phyloP scores from a whole-genome alignment of 768 basidiomycete species.

The Lanmaoa rubissima region DNA sequence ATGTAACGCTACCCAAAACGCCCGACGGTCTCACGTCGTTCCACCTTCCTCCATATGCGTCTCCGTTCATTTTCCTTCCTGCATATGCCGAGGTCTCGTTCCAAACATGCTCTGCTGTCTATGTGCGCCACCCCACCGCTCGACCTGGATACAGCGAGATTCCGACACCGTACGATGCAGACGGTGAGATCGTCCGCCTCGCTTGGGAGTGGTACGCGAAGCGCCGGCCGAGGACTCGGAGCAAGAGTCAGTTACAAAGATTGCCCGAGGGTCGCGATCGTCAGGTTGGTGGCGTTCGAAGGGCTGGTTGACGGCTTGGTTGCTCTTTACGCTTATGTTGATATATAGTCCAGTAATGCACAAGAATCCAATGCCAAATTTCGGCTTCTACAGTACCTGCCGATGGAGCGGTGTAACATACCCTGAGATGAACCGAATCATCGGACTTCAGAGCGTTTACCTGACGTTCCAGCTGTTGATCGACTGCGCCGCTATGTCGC shows the following conservation, averaged over 20 bases:
- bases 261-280: slow-evolving; percentile 64
- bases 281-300: slow-evolving; percentile 24
- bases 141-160: slow-evolving; percentile 96
- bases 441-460: not conserved
- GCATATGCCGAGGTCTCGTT: slow-evolving; percentile 87
- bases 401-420: no score
- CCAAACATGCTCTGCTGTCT: slow-evolving; percentile 85
- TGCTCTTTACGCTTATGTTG: not conserved
- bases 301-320: not conserved
- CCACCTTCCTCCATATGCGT: slow-evolving; percentile 80
- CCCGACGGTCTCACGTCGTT: slow-evolving; percentile 60
- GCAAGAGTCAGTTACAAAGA: slow-evolving; percentile 56
- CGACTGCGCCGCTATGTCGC: not conserved
- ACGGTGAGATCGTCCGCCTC: slow-evolving; percentile 86
- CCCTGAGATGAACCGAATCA: no score
- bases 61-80: slow-evolving; percentile 92
- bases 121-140: slow-evolving; percentile 94
- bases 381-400: not conserved
- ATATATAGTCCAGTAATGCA: slow-evolving; percentile 3
- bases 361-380: not conserved
- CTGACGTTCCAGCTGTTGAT: not conserved
- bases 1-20: not conserved
- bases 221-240: slow-evolving; percentile 64
- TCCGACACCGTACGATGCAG: slow-evolving; percentile 93
- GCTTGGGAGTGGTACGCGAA: slow-evolving; percentile 96